A percentile compares a stretch with the other conserved stretches of the same genome.
Conservation (phyloP, 352 stramenopile species). For the Peronospora tabacina region DNA sequence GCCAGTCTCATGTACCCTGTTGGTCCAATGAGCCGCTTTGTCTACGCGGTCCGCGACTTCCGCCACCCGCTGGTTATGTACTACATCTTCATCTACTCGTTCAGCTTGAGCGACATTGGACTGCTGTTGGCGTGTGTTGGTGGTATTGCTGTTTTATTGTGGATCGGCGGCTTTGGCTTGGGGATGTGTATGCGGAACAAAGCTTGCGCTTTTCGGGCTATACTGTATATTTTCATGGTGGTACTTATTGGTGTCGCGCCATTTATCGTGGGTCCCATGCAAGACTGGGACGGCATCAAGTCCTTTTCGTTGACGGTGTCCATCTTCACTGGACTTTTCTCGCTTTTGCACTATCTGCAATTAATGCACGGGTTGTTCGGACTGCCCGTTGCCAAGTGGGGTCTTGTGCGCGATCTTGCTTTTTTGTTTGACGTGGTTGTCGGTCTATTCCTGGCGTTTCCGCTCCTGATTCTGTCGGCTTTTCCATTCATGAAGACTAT, state of each 20-base stretch:
- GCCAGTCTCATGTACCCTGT: conserved; percentile 54
- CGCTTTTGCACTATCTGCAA: conserved; percentile 67
- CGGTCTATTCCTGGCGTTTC: conserved; percentile 63
- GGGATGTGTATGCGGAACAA: conserved; percentile 58
- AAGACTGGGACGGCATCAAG: conserved; percentile 61
- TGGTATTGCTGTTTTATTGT: conserved; percentile 52
- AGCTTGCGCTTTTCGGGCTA: conserved; percentile 35
- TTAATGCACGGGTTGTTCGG: conserved; percentile 63
- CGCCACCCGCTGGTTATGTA: conserved; percentile 79
- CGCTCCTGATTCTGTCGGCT: conserved; percentile 65
- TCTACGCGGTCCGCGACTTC: conserved; percentile 66
- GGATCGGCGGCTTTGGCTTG: conserved; percentile 54
- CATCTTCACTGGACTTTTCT: conserved; percentile 71
- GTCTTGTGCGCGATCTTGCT: conserved; percentile 63
- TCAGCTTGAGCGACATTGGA: conserved; percentile 57
- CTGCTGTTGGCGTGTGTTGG: conserved; percentile 54
- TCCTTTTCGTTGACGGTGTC: conserved; percentile 55
- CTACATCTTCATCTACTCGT: conserved; percentile 70
- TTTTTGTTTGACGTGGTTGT: conserved; percentile 86
- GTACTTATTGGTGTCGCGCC: conserved; percentile 49
- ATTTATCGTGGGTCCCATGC: conserved; percentile 50
- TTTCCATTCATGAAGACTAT: conserved; percentile 87
- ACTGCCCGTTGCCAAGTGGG: conserved; percentile 52
- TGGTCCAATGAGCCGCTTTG: conserved; percentile 52
- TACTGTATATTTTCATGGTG: conserved; percentile 69